Conservation (phyloP, 2,329 filamentous ascomycete genomes). For the Beauveria rudraprayagi region DNA sequence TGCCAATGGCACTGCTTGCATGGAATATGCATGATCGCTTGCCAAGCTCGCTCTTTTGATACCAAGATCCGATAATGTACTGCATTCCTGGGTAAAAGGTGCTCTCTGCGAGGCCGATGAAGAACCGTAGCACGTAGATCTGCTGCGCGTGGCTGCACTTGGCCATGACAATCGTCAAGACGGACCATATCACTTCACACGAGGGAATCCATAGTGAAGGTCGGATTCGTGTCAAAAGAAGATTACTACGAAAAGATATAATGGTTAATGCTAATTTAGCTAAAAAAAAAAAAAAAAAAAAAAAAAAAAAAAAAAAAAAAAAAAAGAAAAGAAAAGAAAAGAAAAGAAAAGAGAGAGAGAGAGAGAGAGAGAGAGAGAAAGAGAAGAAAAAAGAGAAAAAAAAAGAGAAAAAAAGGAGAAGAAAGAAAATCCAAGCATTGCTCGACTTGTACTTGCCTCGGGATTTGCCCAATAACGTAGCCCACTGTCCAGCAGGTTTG, state of each 20-base stretch:
- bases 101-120: slow-evolving; percentile 33
- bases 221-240: slow-evolving; percentile 30
- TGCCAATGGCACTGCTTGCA: slow-evolving; percentile 21
- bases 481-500: slow-evolving; percentile 49
- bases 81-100: slow-evolving; percentile 32
- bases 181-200: slow-evolving; percentile 26
- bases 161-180: slow-evolving; percentile 28
- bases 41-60: slow-evolving; percentile 33
- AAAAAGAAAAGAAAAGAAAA: too few relatives aligned
- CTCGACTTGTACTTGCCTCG: slow-evolving; percentile 16
- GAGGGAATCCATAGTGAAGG: slow-evolving; percentile 34
- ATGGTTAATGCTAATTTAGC: background rate
- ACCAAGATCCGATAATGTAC: slow-evolving; percentile 36
- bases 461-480: slow-evolving; percentile 43
- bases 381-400: too few relatives aligned
- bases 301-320: background rate
- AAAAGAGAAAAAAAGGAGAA: too few relatives aligned
- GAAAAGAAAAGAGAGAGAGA: too few relatives aligned
- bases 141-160: slow-evolving; percentile 26
- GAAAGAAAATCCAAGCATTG: too few relatives aligned
- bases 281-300: background rate
- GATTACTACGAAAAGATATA: slow-evolving; percentile 15
- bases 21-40: slow-evolving; percentile 36
- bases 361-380: too few relatives aligned
- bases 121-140: slow-evolving; percentile 34